A percentile compares a stretch with the other conserved stretches of the same genome.
Evolutionary conservation across 2,329 filamentous ascomycete species (phyloP).

Genomic region (Pseudogymnoascus sp.): DNA sequence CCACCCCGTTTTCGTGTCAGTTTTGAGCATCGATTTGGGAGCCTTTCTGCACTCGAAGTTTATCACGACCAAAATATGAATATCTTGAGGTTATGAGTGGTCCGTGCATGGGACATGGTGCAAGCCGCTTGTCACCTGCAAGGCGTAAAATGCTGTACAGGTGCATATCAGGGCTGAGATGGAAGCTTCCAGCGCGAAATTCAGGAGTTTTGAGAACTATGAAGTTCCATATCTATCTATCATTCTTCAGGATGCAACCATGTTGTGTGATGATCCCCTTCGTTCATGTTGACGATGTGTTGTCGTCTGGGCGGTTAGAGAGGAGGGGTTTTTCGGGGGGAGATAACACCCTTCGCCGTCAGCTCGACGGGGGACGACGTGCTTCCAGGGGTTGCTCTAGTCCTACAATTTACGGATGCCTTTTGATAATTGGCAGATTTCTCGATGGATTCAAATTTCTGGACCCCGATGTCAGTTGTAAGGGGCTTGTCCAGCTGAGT

Average conservation of each 20-base stretch:
- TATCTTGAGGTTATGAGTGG: constrained; percentile 2
- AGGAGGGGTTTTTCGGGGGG: background rate
- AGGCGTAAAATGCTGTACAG: background rate
- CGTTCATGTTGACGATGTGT: background rate
- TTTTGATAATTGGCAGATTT: background rate
- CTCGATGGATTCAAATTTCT: background rate
- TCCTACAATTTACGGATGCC: background rate
- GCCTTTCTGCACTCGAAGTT: background rate
- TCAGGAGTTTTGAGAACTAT: background rate
- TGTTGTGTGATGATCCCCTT: background rate
- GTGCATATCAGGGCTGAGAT: constrained; percentile 3
- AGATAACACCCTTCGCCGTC: background rate
- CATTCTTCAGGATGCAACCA: background rate
- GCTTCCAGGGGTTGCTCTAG: background rate
- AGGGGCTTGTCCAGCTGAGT: constrained; percentile 3
- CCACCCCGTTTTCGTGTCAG: background rate
- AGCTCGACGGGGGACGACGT: background rate
- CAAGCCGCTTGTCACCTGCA: constrained; percentile 7
- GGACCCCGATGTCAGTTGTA: background rate
- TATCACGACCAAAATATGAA: constrained; percentile 1
- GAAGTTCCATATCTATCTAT: background rate
- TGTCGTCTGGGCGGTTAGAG: background rate
- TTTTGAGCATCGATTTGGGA: background rate
- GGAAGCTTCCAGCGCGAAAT: background rate
- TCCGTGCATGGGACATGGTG: background rate